phyloP scores from a whole-genome alignment of 176 grass and related monocot species.

The Aegilops longissima region DNA sequence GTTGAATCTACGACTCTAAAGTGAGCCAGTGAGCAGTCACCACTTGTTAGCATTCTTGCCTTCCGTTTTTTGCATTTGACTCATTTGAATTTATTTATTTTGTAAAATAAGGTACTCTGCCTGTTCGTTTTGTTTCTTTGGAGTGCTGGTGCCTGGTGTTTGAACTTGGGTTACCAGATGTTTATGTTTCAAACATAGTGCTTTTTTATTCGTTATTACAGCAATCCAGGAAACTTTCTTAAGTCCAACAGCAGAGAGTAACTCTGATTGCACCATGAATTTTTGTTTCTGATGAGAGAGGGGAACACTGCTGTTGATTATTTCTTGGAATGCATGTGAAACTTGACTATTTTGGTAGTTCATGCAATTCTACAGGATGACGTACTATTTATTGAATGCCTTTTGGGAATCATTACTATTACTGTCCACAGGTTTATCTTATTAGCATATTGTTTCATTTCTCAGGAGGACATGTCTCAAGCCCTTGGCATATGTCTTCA shows the following conservation, averaged over 20 bases:
- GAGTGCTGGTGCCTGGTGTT: not conserved
- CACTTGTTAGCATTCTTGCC: not conserved
- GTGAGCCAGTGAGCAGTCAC: not conserved
- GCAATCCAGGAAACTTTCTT: constrained; percentile 1
- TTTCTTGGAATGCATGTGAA: constrained; percentile 20
- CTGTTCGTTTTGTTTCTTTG: constrained; percentile 19
- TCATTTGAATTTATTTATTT: not conserved
- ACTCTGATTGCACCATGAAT: not conserved
- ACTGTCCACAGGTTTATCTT: constrained; percentile 20
- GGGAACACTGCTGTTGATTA: not conserved
- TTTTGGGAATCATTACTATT: constrained; percentile 14
- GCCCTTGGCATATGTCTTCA: constrained; percentile 92
- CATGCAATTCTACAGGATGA: not conserved
- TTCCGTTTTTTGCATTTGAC: constrained; percentile 14
- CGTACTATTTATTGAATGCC: not conserved
- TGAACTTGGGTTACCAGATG: not conserved
- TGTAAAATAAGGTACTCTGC: not conserved
- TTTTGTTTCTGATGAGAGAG: not conserved
- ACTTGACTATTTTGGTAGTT: not conserved
- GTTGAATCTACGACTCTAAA: not conserved
- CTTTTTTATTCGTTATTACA: not conserved
- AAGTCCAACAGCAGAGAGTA: not conserved
- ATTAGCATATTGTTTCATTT: constrained; percentile 28
- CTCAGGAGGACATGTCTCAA: constrained; percentile 88
- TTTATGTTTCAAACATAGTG: constrained; percentile 19